Evolutionary conservation across 2,329 filamentous ascomycete species (phyloP).

Genomic region (Hypoxylon rubiginosum): DNA sequence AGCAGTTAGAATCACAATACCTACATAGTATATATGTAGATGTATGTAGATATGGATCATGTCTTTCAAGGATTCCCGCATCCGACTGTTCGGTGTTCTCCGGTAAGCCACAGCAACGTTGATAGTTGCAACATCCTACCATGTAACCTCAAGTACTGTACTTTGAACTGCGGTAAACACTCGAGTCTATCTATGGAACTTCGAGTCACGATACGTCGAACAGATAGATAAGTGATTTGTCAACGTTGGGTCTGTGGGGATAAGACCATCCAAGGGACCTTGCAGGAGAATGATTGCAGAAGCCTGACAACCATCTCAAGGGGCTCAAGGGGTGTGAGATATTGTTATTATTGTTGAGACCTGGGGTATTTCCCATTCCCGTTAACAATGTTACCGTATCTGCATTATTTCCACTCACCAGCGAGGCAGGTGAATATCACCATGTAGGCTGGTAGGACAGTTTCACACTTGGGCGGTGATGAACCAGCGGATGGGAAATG

Average conservation of each 20-base stretch:
- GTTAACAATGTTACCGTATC: constrained; percentile 19
- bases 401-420: constrained; percentile 9
- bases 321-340: neutral
- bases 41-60: constrained; percentile 7
- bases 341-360: constrained; percentile 4
- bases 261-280: constrained; percentile 14
- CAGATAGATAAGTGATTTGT: constrained; percentile 25
- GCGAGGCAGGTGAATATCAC: neutral
- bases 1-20: constrained; percentile 5
- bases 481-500: constrained; percentile 7
- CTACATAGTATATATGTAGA: too few relatives aligned
- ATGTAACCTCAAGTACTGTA: constrained; percentile 2
- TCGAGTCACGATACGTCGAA: constrained; percentile 5
- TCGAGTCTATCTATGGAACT: neutral
- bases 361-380: constrained; percentile 8
- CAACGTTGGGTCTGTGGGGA: constrained; percentile 24
- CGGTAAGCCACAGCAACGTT: constrained; percentile 1
- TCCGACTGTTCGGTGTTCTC: constrained; percentile 21
- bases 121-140: neutral
- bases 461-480: constrained; percentile 13
- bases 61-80: constrained; percentile 1
- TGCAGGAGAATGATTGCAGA: constrained; percentile 11
- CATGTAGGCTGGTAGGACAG: neutral
- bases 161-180: neutral
- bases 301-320: constrained; percentile 3